A percentile compares a stretch with the other conserved stretches of the same genome.
Conservation (phyloP, 768 basidiomycete genomes). For the Amanita thiersii region DNA sequence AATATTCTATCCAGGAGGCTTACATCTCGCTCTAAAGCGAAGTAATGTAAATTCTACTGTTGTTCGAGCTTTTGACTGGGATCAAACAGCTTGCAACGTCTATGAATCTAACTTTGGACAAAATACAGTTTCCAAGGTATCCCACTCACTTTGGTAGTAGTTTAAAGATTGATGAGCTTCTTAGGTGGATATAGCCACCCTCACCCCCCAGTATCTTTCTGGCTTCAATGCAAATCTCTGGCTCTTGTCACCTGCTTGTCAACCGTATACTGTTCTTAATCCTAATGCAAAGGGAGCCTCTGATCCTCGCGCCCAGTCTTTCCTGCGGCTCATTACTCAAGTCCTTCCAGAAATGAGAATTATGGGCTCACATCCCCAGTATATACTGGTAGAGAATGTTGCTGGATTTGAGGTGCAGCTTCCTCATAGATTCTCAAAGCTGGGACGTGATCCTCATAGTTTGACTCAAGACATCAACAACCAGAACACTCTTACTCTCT, state of each 20-base stretch:
- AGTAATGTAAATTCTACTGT: constrained; percentile 39
- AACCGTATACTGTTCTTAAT: constrained; percentile 78
- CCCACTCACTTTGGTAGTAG: constrained; percentile 6
- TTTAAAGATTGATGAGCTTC: constrained; percentile 5
- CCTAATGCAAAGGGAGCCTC: constrained; percentile 58
- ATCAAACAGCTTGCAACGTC: constrained; percentile 63
- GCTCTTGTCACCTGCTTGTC: constrained; percentile 78
- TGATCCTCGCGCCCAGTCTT: constrained; percentile 72
- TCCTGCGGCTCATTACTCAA: constrained; percentile 57
- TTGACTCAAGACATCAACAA: constrained; percentile 50
- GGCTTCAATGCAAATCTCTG: constrained; percentile 51
- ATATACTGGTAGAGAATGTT: constrained; percentile 72
- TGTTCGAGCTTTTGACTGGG: constrained; percentile 77
- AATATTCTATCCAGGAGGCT: constrained; percentile 41
- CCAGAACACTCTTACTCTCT: constrained; percentile 46
- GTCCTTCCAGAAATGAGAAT: constrained; percentile 53
- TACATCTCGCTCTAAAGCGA: constrained; percentile 58
- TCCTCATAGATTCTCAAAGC: constrained; percentile 4
- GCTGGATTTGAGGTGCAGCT: constrained; percentile 69
- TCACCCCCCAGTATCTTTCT: constrained; percentile 41
- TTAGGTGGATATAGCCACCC: constrained; percentile 53
- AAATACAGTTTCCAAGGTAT: constrained; percentile 43
- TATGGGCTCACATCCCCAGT: constrained; percentile 39
- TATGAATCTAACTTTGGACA: constrained; percentile 55
- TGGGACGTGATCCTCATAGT: constrained; percentile 1